Evolutionary conservation across 129 eudicot species (phyloP).

Genomic region (Erigeron canadensis): DNA sequence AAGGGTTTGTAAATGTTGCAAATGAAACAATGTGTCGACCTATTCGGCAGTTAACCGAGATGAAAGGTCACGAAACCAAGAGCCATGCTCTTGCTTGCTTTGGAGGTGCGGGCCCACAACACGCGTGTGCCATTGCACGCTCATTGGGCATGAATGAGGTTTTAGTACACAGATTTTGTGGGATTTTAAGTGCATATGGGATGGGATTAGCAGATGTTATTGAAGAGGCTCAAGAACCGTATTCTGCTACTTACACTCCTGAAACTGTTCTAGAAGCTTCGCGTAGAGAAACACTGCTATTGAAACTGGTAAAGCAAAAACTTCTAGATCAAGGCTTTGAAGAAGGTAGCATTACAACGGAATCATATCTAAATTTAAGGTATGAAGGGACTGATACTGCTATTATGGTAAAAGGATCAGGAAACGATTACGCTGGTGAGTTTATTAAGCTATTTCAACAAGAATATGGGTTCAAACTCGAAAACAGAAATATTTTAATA

Average conservation of each 20-base stretch:
- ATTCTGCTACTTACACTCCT: conserved; percentile 64
- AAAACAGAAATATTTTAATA: conserved; percentile 69
- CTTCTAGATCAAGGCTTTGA: conserved; percentile 72
- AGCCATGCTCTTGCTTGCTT: conserved; percentile 97
- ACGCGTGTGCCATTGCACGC: conserved; percentile 97
- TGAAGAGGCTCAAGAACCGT: conserved; percentile 96
- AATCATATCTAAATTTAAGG: conserved; percentile 74
- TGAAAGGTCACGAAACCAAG: conserved; percentile 98
- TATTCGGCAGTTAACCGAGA: conserved; percentile 88
- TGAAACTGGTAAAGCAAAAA: conserved; percentile 58
- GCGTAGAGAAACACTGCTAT: conserved; percentile 59
- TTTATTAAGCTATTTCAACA: conserved; percentile 76
- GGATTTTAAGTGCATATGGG: conserved; percentile 90
- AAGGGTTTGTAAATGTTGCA: conserved; percentile 89
- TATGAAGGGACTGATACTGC: conserved; percentile 98
- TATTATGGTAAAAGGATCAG: conserved; percentile 76
- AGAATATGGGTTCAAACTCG: conserved; percentile 92
- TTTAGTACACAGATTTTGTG: conserved; percentile 81
- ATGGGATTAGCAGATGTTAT: conserved; percentile 99
- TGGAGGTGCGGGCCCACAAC: conserved; percentile 99
- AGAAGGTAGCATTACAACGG: conserved; percentile 60
- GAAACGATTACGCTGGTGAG: conserved; percentile 65
- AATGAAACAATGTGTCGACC: conserved; percentile 99
- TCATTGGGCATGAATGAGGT: conserved; percentile 97
- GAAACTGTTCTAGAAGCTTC: conserved; percentile 78